Evolutionary conservation across 2,329 filamentous ascomycete species (phyloP).

Genomic region (Hypocreales sp.): DNA sequence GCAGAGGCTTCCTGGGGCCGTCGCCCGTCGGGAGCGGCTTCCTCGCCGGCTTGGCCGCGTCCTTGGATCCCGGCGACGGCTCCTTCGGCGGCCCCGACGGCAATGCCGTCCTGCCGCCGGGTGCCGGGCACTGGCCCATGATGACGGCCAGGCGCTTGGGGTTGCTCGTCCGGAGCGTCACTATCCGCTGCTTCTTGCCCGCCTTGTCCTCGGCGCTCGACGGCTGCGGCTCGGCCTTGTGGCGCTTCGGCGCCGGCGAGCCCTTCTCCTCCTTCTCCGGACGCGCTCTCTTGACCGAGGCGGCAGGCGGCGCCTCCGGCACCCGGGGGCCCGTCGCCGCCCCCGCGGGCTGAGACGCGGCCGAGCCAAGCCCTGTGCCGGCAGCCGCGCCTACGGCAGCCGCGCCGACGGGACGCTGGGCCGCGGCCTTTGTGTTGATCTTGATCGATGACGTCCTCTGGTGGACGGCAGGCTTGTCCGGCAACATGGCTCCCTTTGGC

Average conservation of each 20-base stretch:
- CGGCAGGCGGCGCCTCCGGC: conserved; percentile 6
- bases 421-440: conserved; percentile 17
- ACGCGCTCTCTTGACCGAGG: conserved; percentile 18
- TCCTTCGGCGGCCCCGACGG: conserved; percentile 15
- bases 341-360: conserved; percentile 3
- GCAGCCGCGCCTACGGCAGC: too few relatives aligned
- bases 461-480: conserved; percentile 3
- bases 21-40: conserved; percentile 20
- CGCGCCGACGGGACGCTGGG: conserved; percentile 8
- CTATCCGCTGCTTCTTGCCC: conserved; percentile 17
- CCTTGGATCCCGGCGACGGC: conserved; percentile 9
- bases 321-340: conserved; percentile 7
- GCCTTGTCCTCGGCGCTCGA: conserved; percentile 7
- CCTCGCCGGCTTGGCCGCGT: conserved; percentile 17
- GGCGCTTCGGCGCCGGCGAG: conserved; percentile 20
- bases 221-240: conserved; percentile 17
- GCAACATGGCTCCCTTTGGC: conserved; percentile 14
- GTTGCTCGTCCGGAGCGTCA: conserved; percentile 20
- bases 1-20: conserved; percentile 15
- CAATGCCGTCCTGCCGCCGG: conserved; percentile 14
- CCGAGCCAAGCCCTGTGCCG: too few relatives aligned
- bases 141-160: conserved; percentile 18
- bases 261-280: conserved; percentile 20
- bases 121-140: conserved; percentile 12
- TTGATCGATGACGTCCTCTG: conserved; percentile 23